Conservation (phyloP, 495 filamentous ascomycete genomes). For the Cetradonia linearis region DNA sequence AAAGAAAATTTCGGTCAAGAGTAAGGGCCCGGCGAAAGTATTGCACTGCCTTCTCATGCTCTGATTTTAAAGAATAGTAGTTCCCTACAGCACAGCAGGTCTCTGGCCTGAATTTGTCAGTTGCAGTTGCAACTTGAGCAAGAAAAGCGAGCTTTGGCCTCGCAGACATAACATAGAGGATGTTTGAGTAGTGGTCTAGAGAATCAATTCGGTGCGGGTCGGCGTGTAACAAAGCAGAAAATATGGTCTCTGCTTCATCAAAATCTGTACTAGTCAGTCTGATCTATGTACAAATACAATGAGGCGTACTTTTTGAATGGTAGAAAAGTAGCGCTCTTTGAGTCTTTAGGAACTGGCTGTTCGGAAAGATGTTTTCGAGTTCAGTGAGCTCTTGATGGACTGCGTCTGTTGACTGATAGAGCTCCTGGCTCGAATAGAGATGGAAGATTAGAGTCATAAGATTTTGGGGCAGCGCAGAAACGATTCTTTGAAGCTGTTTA, state of each 20-base stretch:
- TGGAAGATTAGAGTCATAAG: constrained; percentile 91
- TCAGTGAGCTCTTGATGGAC: constrained; percentile 63
- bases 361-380: constrained; percentile 73
- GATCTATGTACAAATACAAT: too few relatives aligned
- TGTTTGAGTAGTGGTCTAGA: constrained; percentile 92
- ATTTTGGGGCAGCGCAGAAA: constrained; percentile 65
- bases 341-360: constrained; percentile 77
- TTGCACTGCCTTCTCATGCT: constrained; percentile 95
- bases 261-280: constrained; percentile 46
- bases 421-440: constrained; percentile 76
- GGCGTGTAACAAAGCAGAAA: constrained; percentile 64
- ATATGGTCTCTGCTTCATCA: constrained; percentile 73
- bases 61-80: constrained; percentile 85
- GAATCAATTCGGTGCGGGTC: constrained; percentile 85
- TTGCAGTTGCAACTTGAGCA: constrained; percentile 76
- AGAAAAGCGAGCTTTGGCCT: constrained; percentile 85
- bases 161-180: constrained; percentile 82
- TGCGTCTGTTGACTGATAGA: constrained; percentile 69
- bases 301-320: constrained; percentile 58
- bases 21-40: constrained; percentile 97
- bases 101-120: constrained; percentile 94
- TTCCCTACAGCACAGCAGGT: constrained; percentile 96
- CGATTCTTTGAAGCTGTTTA: constrained; percentile 45
- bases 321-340: constrained; percentile 82
- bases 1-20: constrained; percentile 80